These are phyloP conservation scores for Solanum pinnatisectum DNA, from an alignment of 257 asterid species.

Conservation along the genomic window DNA sequence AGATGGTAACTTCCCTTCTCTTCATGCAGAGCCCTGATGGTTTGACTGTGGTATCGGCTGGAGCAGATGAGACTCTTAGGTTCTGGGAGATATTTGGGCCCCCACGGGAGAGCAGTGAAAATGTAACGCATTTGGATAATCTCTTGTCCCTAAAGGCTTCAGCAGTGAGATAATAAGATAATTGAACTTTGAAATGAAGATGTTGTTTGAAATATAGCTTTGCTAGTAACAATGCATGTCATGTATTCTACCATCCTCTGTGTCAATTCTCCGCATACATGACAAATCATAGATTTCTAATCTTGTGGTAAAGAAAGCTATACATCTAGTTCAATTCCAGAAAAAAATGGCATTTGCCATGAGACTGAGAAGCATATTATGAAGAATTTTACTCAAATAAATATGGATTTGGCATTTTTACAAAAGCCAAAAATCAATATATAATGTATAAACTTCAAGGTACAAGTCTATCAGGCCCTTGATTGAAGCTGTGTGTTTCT, in stretches of 20 bases:
- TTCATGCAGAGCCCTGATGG: constrained; percentile 72
- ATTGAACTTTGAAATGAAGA: not conserved
- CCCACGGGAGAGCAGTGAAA: constrained; percentile 13
- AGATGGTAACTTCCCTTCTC: not conserved
- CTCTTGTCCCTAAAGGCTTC: constrained; percentile 48
- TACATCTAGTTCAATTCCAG: not conserved
- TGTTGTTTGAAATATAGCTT: not conserved
- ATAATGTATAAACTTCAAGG: not conserved
- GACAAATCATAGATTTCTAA: not conserved
- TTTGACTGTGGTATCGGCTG: constrained; percentile 51
- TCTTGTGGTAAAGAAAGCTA: not conserved
- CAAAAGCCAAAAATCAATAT: not conserved
- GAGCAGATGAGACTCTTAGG: constrained; percentile 53
- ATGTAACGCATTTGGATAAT: constrained; percentile 43
- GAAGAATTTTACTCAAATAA: not conserved
- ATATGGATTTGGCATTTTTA: not conserved
- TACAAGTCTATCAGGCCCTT: not conserved
- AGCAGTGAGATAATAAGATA: constrained; percentile 31
- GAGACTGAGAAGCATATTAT: not conserved
- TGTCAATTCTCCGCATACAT: not conserved
- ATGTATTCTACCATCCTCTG: not conserved
- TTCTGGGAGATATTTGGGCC: constrained; percentile 83
- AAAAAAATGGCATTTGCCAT: not conserved
- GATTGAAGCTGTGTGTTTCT: not conserved
- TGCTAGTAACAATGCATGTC: not conserved